Conservation (phyloP, 305 asterid genomes). For the Fraxinus velutina region DNA sequence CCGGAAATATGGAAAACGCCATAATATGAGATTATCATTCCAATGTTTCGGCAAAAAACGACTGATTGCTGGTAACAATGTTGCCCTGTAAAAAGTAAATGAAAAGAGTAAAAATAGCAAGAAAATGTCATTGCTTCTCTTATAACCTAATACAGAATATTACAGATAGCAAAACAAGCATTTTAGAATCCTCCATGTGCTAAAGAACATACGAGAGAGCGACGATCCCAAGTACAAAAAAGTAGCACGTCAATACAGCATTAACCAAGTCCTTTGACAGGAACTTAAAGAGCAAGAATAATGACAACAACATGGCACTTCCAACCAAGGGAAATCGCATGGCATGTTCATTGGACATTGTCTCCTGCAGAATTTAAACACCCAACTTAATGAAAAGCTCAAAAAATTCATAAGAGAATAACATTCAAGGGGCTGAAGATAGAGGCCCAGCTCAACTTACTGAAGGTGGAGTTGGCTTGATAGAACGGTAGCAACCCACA, state of each 20-base stretch:
- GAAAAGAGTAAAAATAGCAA: conserved; percentile 7
- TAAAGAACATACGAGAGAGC: conserved; percentile 84
- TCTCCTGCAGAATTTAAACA: conserved; percentile 55
- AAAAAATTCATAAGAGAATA: background rate
- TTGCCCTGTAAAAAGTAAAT: conserved; percentile 60
- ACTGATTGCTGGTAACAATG: conserved; percentile 68
- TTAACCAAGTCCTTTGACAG: conserved; percentile 93
- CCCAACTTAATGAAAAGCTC: conserved; percentile 17
- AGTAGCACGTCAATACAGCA: conserved; percentile 87
- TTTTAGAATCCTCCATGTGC: conserved; percentile 22
- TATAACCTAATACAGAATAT: background rate
- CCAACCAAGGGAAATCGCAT: conserved; percentile 93
- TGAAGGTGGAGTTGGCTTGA: conserved; percentile 52
- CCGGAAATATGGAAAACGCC: conserved; percentile 66
- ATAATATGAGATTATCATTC: conserved; percentile 66
- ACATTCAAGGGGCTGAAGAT: background rate
- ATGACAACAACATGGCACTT: conserved; percentile 87
- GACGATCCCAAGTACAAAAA: conserved; percentile 78
- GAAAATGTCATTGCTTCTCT: background rate
- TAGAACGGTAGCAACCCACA: conserved; percentile 52
- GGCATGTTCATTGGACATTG: conserved; percentile 94
- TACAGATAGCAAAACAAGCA: conserved; percentile 1
- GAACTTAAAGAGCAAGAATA: conserved; percentile 88
- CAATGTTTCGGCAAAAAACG: conserved; percentile 68
- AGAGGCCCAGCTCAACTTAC: conserved; percentile 23